Base-by-base conservation (phyloP, 2,329 filamentous ascomycete species). In the Alternaria triticina region DNA sequence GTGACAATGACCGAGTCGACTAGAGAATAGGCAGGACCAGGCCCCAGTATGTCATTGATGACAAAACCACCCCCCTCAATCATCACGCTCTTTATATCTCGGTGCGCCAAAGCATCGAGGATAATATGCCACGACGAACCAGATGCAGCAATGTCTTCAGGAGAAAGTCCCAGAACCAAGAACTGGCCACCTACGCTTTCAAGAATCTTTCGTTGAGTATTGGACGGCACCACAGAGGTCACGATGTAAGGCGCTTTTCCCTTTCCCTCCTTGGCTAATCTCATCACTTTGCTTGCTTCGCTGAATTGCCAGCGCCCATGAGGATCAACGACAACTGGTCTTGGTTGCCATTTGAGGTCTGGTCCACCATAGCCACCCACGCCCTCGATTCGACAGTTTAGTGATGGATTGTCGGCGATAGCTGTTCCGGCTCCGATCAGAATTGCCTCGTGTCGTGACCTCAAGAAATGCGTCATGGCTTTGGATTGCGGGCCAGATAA, bases 381-480 rank as follows among this genome's bases (percentile, higher is more conserved):
- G 30, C 87, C 87, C 27, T 85, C 84, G 47, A 94, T 85, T 17
- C 94, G 89, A 76, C 92, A 96, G 78, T 97, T 97, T 57, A 98
- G 83, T 3, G 89, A 89, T 3, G 95, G 95, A 75, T 97, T 88
- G 78, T 98, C 95, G 20, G 92, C 91, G 25, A 93, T 83, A 8
- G 93, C 92, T 1, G 95, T 98, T 3, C 91, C 91, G 5, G 91
- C 92, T 22, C 95, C 95, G 30, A 98, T 85, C 23, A 96, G 85
- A 70, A 97, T 97, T 43, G 92, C 93, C 66, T 92, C 89, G 81
- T 98, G 94, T 15, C 86, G 87, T 12, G 90, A 90, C 72, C 95
- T 92, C 27, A 98, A 87, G 77, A 91, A 93, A 80, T 98, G 95
- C 0, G 95, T 97, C 93, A 98, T 96, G 57, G 92, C 87, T 80